Percentiles rank a stretch among this genome's conserved stretches.
These are phyloP conservation scores for Pseudocercospora pini-densiflorae DNA, from an alignment of 2,329 filamentous ascomycete genomes.

Conservation along the genomic window DNA sequence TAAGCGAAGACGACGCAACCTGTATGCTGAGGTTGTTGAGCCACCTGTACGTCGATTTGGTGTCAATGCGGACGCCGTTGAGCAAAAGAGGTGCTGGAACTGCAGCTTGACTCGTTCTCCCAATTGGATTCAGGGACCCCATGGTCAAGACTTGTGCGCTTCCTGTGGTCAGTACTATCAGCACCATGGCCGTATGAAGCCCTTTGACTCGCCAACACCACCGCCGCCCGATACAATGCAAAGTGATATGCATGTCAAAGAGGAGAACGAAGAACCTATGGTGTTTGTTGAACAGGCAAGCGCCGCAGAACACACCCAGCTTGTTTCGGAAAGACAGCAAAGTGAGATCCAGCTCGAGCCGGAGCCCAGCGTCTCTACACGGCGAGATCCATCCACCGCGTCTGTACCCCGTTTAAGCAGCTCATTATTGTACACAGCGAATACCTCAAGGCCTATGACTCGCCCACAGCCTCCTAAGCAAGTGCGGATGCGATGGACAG, in stretches of 20 bases:
- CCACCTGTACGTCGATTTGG: slow-evolving; percentile 14
- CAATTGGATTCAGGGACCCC: slow-evolving; percentile 34
- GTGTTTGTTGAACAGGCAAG: neutral
- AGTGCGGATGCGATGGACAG: neutral
- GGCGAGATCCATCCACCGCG: neutral
- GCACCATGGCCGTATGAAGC: slow-evolving; percentile 36
- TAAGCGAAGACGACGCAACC: slow-evolving; percentile 15
- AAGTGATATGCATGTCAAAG: neutral
- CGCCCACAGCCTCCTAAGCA: neutral
- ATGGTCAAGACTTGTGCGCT: slow-evolving; percentile 37
- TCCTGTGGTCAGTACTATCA: slow-evolving; percentile 38
- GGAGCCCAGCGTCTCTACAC: neutral
- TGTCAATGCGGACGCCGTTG: slow-evolving; percentile 3
- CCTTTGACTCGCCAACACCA: slow-evolving; percentile 30
- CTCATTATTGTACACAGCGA: neutral
- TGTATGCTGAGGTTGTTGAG: neutral
- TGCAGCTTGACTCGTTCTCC: slow-evolving; percentile 32
- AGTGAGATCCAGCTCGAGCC: neutral
- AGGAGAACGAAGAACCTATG: neutral
- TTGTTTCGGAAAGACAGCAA: neutral
- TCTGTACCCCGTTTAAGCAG: neutral
- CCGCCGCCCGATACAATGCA: slow-evolving; percentile 6
- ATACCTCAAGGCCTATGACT: neutral
- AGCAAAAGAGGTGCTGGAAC: slow-evolving; percentile 33
- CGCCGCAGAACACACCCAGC: neutral